Base-by-base conservation (phyloP, 345 rosid genomes). In the Gossypium herbaceum region DNA sequence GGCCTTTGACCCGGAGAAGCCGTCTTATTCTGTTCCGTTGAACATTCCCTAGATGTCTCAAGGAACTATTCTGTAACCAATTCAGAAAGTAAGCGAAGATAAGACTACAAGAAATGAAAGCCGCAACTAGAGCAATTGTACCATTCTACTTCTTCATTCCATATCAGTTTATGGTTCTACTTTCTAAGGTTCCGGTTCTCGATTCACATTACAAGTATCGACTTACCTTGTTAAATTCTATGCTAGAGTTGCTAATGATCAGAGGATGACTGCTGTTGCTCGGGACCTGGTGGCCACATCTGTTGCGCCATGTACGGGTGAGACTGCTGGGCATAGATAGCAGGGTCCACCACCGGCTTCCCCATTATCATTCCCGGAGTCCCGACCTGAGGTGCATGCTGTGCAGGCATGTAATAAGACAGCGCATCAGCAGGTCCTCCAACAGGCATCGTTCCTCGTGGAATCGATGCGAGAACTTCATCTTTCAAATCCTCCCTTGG, bases 401-500 rank as follows among this genome's bases (percentile, higher is more conserved):
- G 94, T 9, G 91, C 72, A 29, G 97, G 94, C 88, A 91, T 79
- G 77, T 91, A 90, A 76, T 91, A 92, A 0, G 97, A 86, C 50
- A 91, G 82, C 13, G 88, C 82, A 76, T 91, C 98, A 74, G 88
- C 83, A 58, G 90, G 88, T 17, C 88, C 94, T 13, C 83, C 90
- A 56, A 78, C 81, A 24, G 88, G 86, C 80, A 87, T 67, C 5
- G 85, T 77, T 63, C 89, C 93, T 69, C 93, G 83, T 0, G 96
- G 85, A 61, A 89, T 83, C 17, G 91, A 79, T 4, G 90, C 89
- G 34, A 94, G 84, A 15, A 86, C 95, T 78, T 94, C 98, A 48
- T 94, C 98, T 65, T 91, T 83, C 65, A 89, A 79, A 81, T 94
- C 98, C 91, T 94, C 98, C 71, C 98, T 76, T 0, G 98, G 97